Percentiles rank a stretch among this genome's conserved stretches.
phyloP scores from a whole-genome alignment of 2,329 filamentous ascomycete species.

The Hypoxylon sp. region DNA sequence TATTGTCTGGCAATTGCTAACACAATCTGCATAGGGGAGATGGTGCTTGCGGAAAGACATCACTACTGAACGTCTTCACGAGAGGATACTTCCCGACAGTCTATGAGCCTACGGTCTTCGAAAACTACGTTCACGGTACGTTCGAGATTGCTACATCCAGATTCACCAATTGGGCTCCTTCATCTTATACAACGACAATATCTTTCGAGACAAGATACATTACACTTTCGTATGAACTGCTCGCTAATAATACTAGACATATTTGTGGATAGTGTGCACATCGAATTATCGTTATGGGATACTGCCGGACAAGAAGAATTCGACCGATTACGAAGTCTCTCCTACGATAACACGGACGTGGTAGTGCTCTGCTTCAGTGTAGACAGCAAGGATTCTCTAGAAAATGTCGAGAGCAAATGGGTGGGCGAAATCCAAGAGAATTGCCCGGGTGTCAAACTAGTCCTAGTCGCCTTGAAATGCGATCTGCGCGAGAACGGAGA shows the following conservation, averaged over 20 bases:
- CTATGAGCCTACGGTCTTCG: constrained; percentile 97
- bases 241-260: constrained; percentile 72
- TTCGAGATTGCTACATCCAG: constrained; percentile 13
- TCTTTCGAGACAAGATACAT: too few species aligned
- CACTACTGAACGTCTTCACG: constrained; percentile 96
- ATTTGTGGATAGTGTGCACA: constrained; percentile 96
- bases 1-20: constrained; percentile 19
- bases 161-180: neutral
- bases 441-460: constrained; percentile 93
- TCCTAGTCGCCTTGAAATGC: constrained; percentile 96
- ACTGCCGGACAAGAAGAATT: constrained; percentile 99
- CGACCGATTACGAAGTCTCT: constrained; percentile 92
- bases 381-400: constrained; percentile 94
- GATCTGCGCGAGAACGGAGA: constrained; percentile 84
- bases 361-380: constrained; percentile 99
- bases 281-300: constrained; percentile 98
- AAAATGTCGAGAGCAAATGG: constrained; percentile 99
- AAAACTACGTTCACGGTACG: constrained; percentile 98
- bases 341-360: constrained; percentile 95
- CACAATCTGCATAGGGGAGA: constrained; percentile 75
- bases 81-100: constrained; percentile 99
- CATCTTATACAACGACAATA: neutral
- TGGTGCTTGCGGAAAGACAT: constrained; percentile 97
- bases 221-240: neutral
- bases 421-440: constrained; percentile 98